These are phyloP conservation scores for Aspergillus candidus DNA, from an alignment of 2,329 filamentous ascomycete genomes.

Conservation along the genomic window DNA sequence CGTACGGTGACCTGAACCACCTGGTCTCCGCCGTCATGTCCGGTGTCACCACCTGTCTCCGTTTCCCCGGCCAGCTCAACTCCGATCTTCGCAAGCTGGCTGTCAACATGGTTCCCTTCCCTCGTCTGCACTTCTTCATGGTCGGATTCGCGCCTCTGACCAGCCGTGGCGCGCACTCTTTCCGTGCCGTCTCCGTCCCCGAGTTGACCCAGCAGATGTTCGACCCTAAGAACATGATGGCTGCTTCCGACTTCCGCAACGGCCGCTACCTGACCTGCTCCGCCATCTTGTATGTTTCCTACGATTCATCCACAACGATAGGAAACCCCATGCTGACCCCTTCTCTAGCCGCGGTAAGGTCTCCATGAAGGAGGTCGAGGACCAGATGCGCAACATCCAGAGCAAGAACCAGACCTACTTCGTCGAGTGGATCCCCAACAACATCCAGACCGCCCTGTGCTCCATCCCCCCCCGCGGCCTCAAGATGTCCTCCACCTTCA, in stretches of 20 bases:
- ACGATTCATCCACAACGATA: background rate
- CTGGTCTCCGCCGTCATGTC: constrained; percentile 99
- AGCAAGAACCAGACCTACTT: constrained; percentile 99
- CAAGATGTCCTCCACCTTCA: constrained; percentile 98
- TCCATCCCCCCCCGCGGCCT: constrained; percentile 95
- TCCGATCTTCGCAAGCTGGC: constrained; percentile 98
- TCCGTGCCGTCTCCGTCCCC: constrained; percentile 95
- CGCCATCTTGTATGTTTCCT: constrained; percentile 72
- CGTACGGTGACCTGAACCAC: constrained; percentile 99
- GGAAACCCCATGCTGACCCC: background rate
- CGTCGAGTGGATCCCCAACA: constrained; percentile 99
- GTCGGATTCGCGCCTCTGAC: constrained; percentile 98
- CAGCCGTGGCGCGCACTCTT: constrained; percentile 83
- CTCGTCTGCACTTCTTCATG: constrained; percentile 99
- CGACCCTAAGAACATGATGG: constrained; percentile 99
- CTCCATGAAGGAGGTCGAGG: constrained; percentile 99
- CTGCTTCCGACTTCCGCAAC: constrained; percentile 98
- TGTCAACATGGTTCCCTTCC: constrained; percentile 99
- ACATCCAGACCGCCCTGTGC: constrained; percentile 98
- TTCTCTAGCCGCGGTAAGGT: constrained; percentile 84
- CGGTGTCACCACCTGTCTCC: constrained; percentile 94
- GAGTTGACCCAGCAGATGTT: constrained; percentile 99
- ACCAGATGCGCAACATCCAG: constrained; percentile 99
- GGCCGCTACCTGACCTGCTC: constrained; percentile 99
- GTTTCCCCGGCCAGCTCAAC: constrained; percentile 99